Conservation (phyloP, 2,329 filamentous ascomycete species). For the Cordyceps cicadae region DNA sequence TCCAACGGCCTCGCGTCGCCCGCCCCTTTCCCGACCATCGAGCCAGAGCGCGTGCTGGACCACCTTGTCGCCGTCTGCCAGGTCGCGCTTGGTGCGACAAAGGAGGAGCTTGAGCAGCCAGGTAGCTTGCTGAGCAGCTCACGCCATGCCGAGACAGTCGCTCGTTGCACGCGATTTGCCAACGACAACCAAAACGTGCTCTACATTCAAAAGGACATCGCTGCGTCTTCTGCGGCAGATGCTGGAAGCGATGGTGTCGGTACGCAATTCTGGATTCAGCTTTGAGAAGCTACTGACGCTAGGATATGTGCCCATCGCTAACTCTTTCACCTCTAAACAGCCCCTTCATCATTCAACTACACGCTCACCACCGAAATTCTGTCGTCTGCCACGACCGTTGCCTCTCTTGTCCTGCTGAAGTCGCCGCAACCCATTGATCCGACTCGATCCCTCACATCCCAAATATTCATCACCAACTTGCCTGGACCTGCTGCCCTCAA, state of each 20-base stretch:
- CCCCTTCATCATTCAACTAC: slow-evolving; percentile 58
- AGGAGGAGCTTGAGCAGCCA: slow-evolving; percentile 67
- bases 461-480: slow-evolving; percentile 89
- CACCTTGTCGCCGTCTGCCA: slow-evolving; percentile 63
- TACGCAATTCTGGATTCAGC: slow-evolving; percentile 22
- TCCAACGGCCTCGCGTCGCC: slow-evolving; percentile 37
- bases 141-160: slow-evolving; percentile 68
- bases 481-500: slow-evolving; percentile 69
- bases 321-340: slow-evolving; percentile 21
- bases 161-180: slow-evolving; percentile 82
- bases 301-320: neutral
- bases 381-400: slow-evolving; percentile 68
- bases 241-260: slow-evolving; percentile 39
- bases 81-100: slow-evolving; percentile 65
- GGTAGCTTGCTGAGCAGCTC: slow-evolving; percentile 75
- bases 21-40: slow-evolving; percentile 48
- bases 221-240: slow-evolving; percentile 43
- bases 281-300: neutral
- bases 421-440: slow-evolving; percentile 81
- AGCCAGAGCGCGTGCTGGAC: slow-evolving; percentile 62
- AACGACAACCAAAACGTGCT: slow-evolving; percentile 79
- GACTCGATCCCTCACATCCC: slow-evolving; percentile 69
- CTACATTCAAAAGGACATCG: slow-evolving; percentile 81
- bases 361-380: slow-evolving; percentile 75
- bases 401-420: slow-evolving; percentile 85